phyloP scores from a whole-genome alignment of 169 alveolate genomes.

The Plasmodium yoelii region DNA sequence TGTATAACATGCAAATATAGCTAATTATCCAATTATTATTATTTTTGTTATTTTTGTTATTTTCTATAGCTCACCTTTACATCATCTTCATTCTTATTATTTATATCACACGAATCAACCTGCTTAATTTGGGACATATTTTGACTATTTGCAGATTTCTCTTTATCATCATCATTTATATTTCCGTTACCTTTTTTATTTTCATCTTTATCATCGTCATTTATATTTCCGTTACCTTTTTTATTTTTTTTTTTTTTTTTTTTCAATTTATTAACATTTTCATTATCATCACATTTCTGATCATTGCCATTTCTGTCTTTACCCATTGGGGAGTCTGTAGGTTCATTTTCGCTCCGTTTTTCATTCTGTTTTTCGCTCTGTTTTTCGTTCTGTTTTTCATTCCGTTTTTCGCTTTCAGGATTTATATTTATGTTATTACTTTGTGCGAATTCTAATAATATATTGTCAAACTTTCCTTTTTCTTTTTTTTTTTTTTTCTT shows the following conservation, averaged over 20 bases:
- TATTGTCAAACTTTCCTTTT: constrained; percentile 29
- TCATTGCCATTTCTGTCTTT: constrained; percentile 1
- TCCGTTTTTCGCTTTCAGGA: background rate
- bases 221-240: constrained; percentile 3
- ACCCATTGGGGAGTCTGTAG: background rate
- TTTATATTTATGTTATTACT: background rate
- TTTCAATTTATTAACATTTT: constrained; percentile 21
- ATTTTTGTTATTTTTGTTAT: too few species aligned
- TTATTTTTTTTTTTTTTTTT: constrained; percentile 53
- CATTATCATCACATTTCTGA: constrained; percentile 3
- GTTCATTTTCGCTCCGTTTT: background rate
- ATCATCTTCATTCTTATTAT: background rate
- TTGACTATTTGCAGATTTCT: background rate
- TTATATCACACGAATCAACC: background rate
- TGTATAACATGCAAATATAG: background rate
- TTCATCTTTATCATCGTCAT: constrained; percentile 17
- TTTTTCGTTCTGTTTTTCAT: background rate
- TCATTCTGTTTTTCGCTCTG: background rate
- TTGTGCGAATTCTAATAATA: constrained; percentile 34
- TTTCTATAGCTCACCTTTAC: background rate
- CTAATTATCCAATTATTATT: background rate
- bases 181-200: constrained; percentile 8
- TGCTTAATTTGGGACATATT: background rate
- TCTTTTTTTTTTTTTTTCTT: constrained; percentile 17
- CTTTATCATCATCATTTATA: background rate